Conservation (phyloP, 306 rosid species). For the Crataegus laevigata region DNA sequence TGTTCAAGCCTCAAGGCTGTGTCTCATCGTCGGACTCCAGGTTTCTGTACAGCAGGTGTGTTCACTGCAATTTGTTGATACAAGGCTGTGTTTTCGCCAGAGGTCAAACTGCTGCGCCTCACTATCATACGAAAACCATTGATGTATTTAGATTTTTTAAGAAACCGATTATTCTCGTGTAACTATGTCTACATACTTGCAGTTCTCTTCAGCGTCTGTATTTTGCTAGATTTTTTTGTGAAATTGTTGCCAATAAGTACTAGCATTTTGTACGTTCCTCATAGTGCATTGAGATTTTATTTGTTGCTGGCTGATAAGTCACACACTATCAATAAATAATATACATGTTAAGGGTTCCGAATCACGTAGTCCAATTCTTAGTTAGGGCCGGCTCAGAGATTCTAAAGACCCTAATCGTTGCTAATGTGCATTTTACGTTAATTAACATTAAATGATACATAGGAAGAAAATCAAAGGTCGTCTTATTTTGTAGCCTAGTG, state of each 20-base stretch:
- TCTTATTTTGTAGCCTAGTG: background rate
- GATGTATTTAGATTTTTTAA: conserved; percentile 28
- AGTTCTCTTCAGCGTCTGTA: conserved; percentile 7
- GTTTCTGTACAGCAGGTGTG: conserved; percentile 35
- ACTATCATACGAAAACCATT: conserved; percentile 3
- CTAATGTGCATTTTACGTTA: too few species aligned
- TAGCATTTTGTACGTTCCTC: background rate
- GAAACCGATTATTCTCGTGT: conserved; percentile 17
- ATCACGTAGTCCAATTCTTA: background rate
- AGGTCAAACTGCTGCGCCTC: background rate
- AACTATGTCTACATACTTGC: conserved; percentile 23
- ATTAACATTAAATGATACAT: background rate
- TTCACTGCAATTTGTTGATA: conserved; percentile 8
- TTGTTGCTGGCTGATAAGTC: background rate
- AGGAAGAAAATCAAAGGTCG: background rate
- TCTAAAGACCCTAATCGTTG: too few species aligned
- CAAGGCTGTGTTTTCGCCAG: background rate
- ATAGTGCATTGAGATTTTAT: background rate
- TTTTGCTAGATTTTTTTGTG: conserved; percentile 12
- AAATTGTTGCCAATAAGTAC: conserved; percentile 13
- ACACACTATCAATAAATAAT: background rate
- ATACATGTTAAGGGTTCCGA: background rate
- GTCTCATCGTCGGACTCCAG: conserved; percentile 8
- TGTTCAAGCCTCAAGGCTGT: conserved; percentile 10
- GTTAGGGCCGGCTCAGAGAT: too few species aligned